A percentile compares a stretch with the other conserved stretches of the same genome.
Evolutionary conservation across 1,284 basidiomycete genomes (phyloP).

Genomic region (Ganoderma meredithae): DNA sequence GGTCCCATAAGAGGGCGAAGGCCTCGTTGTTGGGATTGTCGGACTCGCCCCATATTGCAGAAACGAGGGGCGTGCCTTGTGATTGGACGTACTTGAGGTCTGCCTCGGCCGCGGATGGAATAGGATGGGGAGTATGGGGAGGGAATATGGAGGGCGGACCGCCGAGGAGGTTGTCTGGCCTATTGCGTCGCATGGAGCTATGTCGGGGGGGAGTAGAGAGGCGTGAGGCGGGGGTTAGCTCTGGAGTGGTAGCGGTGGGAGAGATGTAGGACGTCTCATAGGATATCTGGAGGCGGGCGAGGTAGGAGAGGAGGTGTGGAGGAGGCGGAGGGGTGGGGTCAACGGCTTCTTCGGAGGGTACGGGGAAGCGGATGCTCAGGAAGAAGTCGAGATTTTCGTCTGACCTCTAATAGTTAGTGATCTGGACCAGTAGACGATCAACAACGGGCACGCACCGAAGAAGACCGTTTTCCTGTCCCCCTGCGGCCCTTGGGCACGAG

Average conservation of each 20-base stretch:
- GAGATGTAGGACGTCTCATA: constrained; percentile 86
- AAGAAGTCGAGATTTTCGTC: constrained; percentile 81
- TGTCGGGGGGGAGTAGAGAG: constrained; percentile 38
- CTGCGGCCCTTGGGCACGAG: constrained; percentile 36
- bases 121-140: constrained; percentile 78
- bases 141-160: constrained; percentile 72
- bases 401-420: constrained; percentile 34
- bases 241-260: constrained; percentile 41
- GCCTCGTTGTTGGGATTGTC: constrained; percentile 56
- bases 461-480: constrained; percentile 64
- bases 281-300: constrained; percentile 78
- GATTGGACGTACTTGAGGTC: constrained; percentile 79
- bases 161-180: constrained; percentile 41
- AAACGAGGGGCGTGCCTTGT: constrained; percentile 77
- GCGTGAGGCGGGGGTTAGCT: constrained; percentile 31
- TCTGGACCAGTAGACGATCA: not conserved
- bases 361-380: constrained; percentile 48
- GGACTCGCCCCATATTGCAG: constrained; percentile 76
- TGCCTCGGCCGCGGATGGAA: constrained; percentile 68
- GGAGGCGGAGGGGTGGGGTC: constrained; percentile 56
- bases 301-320: constrained; percentile 62
- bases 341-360: constrained; percentile 45
- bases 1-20: constrained; percentile 71
- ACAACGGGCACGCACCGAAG: constrained; percentile 64
- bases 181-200: constrained; percentile 40